phyloP scores from a whole-genome alignment of 257 asterid genomes.

The Fraxinus quadrangulata region DNA sequence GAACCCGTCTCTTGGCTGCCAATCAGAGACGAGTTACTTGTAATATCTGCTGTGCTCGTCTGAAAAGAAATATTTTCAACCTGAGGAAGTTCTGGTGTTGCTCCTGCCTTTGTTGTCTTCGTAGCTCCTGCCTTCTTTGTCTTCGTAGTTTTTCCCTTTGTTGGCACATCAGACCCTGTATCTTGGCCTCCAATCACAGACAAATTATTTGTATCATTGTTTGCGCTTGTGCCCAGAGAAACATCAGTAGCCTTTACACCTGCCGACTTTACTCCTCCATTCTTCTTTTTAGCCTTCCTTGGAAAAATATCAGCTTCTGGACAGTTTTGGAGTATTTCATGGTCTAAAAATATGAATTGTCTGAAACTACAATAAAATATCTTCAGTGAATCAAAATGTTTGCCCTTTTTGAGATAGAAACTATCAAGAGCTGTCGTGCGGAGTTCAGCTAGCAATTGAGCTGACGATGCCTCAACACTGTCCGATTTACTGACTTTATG shows the following conservation, averaged over 20 bases:
- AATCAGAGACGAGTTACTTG: slow-evolving; percentile 29
- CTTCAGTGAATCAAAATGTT: slow-evolving; percentile 45
- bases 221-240: slow-evolving; percentile 16
- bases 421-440: slow-evolving; percentile 45
- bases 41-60: slow-evolving; percentile 13
- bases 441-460: slow-evolving; percentile 59
- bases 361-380: slow-evolving; percentile 56
- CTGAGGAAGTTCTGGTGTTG: slow-evolving; percentile 14
- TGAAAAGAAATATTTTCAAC: slow-evolving; percentile 4
- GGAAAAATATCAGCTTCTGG: slow-evolving; percentile 9
- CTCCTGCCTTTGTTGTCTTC: too few species aligned
- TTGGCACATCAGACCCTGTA: slow-evolving; percentile 25
- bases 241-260: slow-evolving; percentile 16
- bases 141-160: slow-evolving; percentile 32
- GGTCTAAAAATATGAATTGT: slow-evolving; percentile 45
- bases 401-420: slow-evolving; percentile 36
- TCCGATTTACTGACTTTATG: slow-evolving; percentile 32
- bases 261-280: slow-evolving; percentile 33
- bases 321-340: slow-evolving; percentile 23
- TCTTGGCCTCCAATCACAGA: slow-evolving; percentile 36
- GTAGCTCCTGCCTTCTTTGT: slow-evolving; percentile 28
- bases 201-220: slow-evolving; percentile 15
- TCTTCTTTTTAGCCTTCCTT: slow-evolving; percentile 37
- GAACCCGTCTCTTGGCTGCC: slow-evolving; percentile 33
- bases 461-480: slow-evolving; percentile 41